Base-by-base conservation (phyloP, 2,329 filamentous ascomycete genomes). In the Lasiodiplodia gonubiensis region DNA sequence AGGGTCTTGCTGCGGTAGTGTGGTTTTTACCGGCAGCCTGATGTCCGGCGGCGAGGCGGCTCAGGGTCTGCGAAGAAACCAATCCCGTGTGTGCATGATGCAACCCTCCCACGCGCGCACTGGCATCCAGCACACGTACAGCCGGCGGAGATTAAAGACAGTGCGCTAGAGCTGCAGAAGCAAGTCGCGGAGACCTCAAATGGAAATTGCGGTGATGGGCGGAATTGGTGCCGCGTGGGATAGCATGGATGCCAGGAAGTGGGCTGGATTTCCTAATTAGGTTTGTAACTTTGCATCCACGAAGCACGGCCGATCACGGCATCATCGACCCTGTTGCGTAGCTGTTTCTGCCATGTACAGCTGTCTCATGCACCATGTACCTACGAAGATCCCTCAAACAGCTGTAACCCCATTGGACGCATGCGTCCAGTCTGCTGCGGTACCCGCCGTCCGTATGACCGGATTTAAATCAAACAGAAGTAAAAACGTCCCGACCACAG, bases 1-100 rank as follows among this genome's bases (percentile, higher is more conserved):
- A n/a, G 7, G 10, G 42, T 63, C 59, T 35, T 46, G 27, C 30
- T 6, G 18, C 25, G 46, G 37, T 37, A 12, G 59, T 51, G 37
- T 63, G 59, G n/a, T 39, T 63, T 63, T 51, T 63, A 30, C 59
- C 42, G 59, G n/a, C 46, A 63, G 59, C 27, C 46, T 63, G 59
- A 63, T 63, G 25, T 63, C 59, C 25, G 42, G 8, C 42, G 30
- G 39, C 57, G 42, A 49, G 57, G 57, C 57, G 48, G 57, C 57
- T 48, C 57, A 61, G 57, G 57, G 57, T 61, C 57, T 27, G 57
- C 27, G 7, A 16, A 14, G 27, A 16, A 27, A 30, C 57, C 57
- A 61, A 61, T 61, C 25, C 33, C 25, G 57, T 42, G 25, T 51
- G 59, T 46, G 37, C n/a, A 51, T 51, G 30, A 46, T 39, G 46